Base-by-base conservation (phyloP, 2,329 filamentous ascomycete species). In the Didymella pinodella region DNA sequence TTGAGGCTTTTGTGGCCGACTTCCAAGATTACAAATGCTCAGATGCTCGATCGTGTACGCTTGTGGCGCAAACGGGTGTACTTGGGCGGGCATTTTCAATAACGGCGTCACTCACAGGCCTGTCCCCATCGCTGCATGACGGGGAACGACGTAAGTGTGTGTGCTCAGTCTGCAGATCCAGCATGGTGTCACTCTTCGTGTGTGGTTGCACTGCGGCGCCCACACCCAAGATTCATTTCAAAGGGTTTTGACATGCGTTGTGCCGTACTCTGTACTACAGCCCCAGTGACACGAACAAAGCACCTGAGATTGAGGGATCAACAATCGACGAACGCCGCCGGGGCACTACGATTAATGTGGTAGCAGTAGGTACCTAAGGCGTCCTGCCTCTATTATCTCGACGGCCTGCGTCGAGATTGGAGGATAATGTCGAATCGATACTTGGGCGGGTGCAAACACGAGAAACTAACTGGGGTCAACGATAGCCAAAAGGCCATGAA, bases 171-270 rank as follows among this genome's bases (percentile, higher is more conserved):
- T 50, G 46, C 46, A 46, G 28, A 51, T 52, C 66, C 62, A 62
- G 65, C 65, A 62, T 32, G 28, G 48, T 43, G 38, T 43, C 10
- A 54, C 56, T 48, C 25, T 40, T 34, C 20, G 65, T 73, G 52
- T 52, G 20, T 48, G 54, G 70, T 75, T 62, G 48, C 62, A 71
- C 73, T 50, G 61, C 72, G 59, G 62, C 61, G 56, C 40, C 36
- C n/a, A 56, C 65, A 63, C 62, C 53, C 54, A 57, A 65, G 58
- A 43, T 49, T 61, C 62, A 48, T 44, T 63, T 59, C 53, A 32
- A 68, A 69, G 61, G 63, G 68, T 63, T 62, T 62, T 74, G 72
- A 74, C 70, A 61, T 73, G 72, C 70, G 61, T 62, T 44, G 51
- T 57, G 59, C 55, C 55, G 63, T 54, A 54, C 51, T 54, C 31